Percentiles rank a stretch among this genome's conserved stretches.
Conservation (phyloP, 495 filamentous ascomycete species). For the Jackrogersella minutella region DNA sequence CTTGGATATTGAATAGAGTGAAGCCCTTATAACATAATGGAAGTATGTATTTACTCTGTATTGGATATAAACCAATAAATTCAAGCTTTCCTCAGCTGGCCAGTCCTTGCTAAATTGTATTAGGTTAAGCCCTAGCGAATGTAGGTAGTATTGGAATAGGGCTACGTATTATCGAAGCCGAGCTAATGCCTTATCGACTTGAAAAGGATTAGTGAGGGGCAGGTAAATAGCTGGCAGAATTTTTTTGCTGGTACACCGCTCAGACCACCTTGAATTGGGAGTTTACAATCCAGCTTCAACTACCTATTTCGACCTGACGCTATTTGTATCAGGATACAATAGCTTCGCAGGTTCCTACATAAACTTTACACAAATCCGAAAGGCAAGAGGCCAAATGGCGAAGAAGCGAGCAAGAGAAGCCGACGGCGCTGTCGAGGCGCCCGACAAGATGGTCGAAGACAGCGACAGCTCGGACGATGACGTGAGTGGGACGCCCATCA, state of each 20-base stretch:
- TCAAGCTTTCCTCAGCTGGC: not conserved
- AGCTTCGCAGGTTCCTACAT: not conserved
- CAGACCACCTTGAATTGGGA: constrained; percentile 26
- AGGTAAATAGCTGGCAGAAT: constrained; percentile 36
- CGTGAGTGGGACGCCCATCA: constrained; percentile 40
- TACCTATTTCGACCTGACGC: not conserved
- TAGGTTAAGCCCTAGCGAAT: not conserved
- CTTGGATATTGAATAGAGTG: no score
- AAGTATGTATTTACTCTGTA: no score
- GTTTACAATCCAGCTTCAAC: not conserved
- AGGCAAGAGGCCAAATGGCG: constrained; percentile 47
- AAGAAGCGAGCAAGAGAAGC: constrained; percentile 59
- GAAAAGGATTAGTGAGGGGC: constrained; percentile 45
- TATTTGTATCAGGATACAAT: not conserved
- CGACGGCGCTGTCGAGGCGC: constrained; percentile 50
- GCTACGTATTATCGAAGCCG: constrained; percentile 13
- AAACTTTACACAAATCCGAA: not conserved
- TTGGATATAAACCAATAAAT: not conserved
- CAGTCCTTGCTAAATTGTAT: not conserved
- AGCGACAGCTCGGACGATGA: constrained; percentile 57
- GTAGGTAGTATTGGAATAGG: not conserved
- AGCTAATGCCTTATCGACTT: constrained; percentile 22
- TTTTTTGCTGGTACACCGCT: constrained; percentile 33
- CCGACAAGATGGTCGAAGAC: constrained; percentile 58
- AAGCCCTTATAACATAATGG: no score